These are phyloP conservation scores for Cordyceps farinosa DNA, from an alignment of 2,329 filamentous ascomycete genomes.

Conservation along the genomic window DNA sequence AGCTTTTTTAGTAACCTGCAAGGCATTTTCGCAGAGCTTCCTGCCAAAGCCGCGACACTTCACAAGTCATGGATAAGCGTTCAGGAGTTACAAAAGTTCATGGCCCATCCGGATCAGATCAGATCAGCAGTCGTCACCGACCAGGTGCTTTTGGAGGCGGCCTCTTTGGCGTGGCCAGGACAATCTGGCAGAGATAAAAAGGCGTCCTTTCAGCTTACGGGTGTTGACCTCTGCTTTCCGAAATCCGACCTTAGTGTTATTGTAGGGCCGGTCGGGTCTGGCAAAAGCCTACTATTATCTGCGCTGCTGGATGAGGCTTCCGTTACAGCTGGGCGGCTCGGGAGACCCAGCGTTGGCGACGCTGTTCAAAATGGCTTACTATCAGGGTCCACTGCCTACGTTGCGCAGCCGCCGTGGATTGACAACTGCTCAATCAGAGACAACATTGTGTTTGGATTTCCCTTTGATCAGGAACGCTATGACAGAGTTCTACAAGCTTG, in stretches of 20 bases:
- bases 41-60: background rate
- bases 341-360: slow-evolving; percentile 43
- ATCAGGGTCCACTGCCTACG: slow-evolving; percentile 35
- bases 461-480: slow-evolving; percentile 40
- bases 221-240: slow-evolving; percentile 60
- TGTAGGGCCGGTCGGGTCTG: slow-evolving; percentile 65
- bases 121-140: background rate
- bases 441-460: slow-evolving; percentile 44
- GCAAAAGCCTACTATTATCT: slow-evolving; percentile 65
- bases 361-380: background rate
- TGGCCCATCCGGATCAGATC: background rate
- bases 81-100: slow-evolving; percentile 7
- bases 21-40: slow-evolving; percentile 8
- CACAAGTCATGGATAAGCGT: slow-evolving; percentile 14
- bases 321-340: slow-evolving; percentile 54
- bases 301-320: slow-evolving; percentile 68
- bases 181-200: background rate
- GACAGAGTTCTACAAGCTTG: slow-evolving; percentile 44
- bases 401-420: slow-evolving; percentile 47
- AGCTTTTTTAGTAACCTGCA: slow-evolving; percentile 15
- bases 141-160: background rate
- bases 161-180: slow-evolving; percentile 7
- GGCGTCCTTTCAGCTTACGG: slow-evolving; percentile 52
- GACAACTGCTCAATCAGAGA: slow-evolving; percentile 43
- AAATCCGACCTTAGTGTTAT: slow-evolving; percentile 61